Evolutionary conservation across 225 moss, liverwort and hornwort species (phyloP).

Genomic region (Physcomitrellopsis africana): DNA sequence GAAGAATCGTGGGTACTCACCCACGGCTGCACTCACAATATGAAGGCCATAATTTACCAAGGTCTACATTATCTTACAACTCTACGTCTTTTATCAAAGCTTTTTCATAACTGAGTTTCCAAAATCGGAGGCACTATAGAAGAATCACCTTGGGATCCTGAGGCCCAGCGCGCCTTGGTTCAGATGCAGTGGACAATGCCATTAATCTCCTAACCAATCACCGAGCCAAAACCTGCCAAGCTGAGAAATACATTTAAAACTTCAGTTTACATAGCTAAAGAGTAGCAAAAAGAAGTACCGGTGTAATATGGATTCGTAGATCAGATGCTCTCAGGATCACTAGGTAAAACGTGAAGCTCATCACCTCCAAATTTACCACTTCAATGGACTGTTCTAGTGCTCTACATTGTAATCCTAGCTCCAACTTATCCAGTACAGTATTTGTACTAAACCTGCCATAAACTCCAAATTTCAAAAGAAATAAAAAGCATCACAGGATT

Average conservation of each 20-base stretch:
- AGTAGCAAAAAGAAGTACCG: not conserved
- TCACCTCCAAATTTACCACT: not conserved
- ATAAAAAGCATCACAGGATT: too few relatives aligned
- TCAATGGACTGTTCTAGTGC: too few relatives aligned
- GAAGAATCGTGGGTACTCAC: conserved; percentile 44
- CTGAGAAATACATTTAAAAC: not conserved
- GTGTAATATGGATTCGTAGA: not conserved
- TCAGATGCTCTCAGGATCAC: not conserved
- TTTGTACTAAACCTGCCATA: too few relatives aligned
- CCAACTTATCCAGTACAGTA: too few relatives aligned
- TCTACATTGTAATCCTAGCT: too few relatives aligned
- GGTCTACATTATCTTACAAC: not conserved
- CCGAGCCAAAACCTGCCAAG: conserved; percentile 35
- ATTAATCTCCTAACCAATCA: conserved; percentile 32
- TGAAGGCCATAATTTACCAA: not conserved
- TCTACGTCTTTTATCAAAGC: not conserved
- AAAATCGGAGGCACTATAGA: not conserved
- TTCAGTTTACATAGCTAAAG: not conserved
- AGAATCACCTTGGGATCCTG: conserved; percentile 45
- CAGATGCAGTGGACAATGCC: conserved; percentile 38
- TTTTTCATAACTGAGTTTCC: not conserved
- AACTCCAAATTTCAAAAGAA: too few relatives aligned
- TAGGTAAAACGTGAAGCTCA: not conserved
- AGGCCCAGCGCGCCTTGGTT: conserved; percentile 46
- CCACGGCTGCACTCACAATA: conserved; percentile 42